Percentiles rank a stretch among this genome's conserved stretches.
These are phyloP conservation scores for Solanum sitiens DNA, from an alignment of 257 asterid genomes.

Conservation along the genomic window DNA sequence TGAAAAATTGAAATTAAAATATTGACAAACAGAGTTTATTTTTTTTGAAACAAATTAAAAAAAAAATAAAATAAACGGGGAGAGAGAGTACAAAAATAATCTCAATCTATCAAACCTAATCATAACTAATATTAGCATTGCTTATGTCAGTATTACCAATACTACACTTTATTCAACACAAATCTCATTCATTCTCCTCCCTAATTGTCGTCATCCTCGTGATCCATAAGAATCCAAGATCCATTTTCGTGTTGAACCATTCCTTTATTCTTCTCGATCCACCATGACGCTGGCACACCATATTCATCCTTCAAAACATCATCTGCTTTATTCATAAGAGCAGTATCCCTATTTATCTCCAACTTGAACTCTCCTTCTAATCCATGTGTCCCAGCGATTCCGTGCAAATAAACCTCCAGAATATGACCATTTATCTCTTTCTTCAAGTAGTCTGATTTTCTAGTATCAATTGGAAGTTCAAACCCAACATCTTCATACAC, in stretches of 20 bases:
- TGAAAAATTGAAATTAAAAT: too few species aligned
- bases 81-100: too few species aligned
- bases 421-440: constrained; percentile 8
- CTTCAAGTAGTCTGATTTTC: constrained; percentile 42
- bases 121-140: neutral
- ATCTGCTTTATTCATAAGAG: constrained; percentile 22
- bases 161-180: neutral
- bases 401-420: constrained; percentile 45
- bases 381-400: constrained; percentile 27
- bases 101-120: rapidly evolving
- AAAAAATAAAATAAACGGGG: too few species aligned
- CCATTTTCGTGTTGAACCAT: neutral
- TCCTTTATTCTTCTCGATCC: constrained; percentile 10
- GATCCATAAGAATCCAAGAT: constrained; percentile 12
- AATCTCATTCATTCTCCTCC: rapidly evolving
- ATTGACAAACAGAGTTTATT: too few species aligned
- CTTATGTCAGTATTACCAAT: too few species aligned
- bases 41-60: too few species aligned
- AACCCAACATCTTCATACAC: constrained; percentile 50
- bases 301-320: constrained; percentile 11
- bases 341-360: neutral
- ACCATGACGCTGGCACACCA: neutral
- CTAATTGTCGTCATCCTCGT: neutral
- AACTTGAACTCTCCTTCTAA: constrained; percentile 9
- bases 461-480: constrained; percentile 42